Evolutionary conservation across 1,284 basidiomycete genomes (phyloP).

Genomic region (Microbotryum silenes-acaulis): DNA sequence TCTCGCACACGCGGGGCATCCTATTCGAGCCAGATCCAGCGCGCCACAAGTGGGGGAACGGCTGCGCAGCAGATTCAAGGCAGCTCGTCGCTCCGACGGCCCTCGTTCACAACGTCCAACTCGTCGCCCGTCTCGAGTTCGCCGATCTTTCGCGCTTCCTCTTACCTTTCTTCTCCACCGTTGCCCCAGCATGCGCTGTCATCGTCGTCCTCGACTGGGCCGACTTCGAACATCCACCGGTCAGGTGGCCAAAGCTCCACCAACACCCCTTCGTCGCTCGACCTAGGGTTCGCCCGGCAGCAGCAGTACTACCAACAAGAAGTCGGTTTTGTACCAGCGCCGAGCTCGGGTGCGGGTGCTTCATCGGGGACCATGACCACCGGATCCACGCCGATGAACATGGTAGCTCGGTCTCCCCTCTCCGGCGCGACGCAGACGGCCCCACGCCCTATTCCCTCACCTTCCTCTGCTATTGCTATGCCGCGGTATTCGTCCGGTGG

Average conservation of each 20-base stretch:
- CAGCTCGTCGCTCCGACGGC: not conserved
- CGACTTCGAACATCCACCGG: constrained; percentile 9
- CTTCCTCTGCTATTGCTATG: constrained; percentile 8
- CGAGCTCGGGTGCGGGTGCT: not conserved
- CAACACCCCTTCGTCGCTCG: not conserved
- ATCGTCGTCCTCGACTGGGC: constrained; percentile 8
- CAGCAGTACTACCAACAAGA: no score
- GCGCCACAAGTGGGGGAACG: constrained; percentile 3
- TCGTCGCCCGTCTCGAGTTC: constrained; percentile 4
- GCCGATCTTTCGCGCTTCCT: constrained; percentile 26
- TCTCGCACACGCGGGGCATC: constrained; percentile 15
- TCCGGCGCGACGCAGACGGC: not conserved
- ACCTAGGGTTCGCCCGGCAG: not conserved
- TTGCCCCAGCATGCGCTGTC: not conserved
- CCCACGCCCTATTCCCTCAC: not conserved
- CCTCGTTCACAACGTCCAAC: constrained; percentile 1
- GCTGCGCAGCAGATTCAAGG: not conserved
- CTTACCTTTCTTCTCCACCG: constrained; percentile 15
- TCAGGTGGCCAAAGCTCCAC: no score
- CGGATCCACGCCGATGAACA: no score
- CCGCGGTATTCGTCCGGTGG: not conserved
- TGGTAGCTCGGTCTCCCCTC: not conserved
- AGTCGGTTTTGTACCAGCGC: no score
- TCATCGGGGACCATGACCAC: not conserved
- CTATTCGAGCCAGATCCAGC: constrained; percentile 8